These are phyloP conservation scores for Leccinum pachyderme DNA, from an alignment of 1,284 basidiomycete genomes.

Conservation along the genomic window DNA sequence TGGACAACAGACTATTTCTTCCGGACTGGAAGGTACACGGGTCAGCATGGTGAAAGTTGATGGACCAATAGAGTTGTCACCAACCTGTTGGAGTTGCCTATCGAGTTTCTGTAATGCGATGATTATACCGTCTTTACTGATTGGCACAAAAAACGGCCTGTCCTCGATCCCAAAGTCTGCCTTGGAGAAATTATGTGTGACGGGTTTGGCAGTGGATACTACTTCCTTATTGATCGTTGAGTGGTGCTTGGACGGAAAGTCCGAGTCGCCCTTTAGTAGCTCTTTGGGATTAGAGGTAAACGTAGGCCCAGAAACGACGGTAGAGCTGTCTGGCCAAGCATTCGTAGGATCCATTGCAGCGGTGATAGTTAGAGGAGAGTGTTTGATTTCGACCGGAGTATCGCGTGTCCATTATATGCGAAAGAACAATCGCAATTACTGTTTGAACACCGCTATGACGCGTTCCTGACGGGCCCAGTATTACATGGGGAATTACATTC, in stretches of 20 bases:
- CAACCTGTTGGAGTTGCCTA: slow-evolving; percentile 50
- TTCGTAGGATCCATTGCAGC: slow-evolving; percentile 20
- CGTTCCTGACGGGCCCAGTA: not conserved
- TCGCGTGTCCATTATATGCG: not conserved
- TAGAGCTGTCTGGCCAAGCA: slow-evolving; percentile 31
- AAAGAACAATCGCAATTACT: not conserved
- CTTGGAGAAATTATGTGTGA: slow-evolving; percentile 30
- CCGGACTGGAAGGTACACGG: slow-evolving; percentile 43
- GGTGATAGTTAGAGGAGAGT: not conserved
- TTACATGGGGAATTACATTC: not conserved
- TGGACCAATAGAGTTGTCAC: slow-evolving; percentile 11
- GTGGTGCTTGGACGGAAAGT: slow-evolving; percentile 20
- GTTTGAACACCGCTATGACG: not conserved
- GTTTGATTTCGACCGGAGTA: not conserved
- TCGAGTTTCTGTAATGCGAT: slow-evolving; percentile 67
- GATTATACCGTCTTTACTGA: slow-evolving; percentile 61
- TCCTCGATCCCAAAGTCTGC: slow-evolving; percentile 35
- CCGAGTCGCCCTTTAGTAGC: slow-evolving; percentile 10
- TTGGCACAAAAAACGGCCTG: slow-evolving; percentile 65
- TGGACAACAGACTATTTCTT: slow-evolving; percentile 49
- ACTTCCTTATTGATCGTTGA: not conserved
- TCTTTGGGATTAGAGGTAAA: slow-evolving; percentile 26
- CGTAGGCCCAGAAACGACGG: slow-evolving; percentile 37
- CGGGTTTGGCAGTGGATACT: slow-evolving; percentile 1
- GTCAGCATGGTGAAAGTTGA: slow-evolving; percentile 1